Evolutionary conservation across 192 early-diverging fungal genomes (phyloP).

Genomic region (Phlyctochytrium bullatum): DNA sequence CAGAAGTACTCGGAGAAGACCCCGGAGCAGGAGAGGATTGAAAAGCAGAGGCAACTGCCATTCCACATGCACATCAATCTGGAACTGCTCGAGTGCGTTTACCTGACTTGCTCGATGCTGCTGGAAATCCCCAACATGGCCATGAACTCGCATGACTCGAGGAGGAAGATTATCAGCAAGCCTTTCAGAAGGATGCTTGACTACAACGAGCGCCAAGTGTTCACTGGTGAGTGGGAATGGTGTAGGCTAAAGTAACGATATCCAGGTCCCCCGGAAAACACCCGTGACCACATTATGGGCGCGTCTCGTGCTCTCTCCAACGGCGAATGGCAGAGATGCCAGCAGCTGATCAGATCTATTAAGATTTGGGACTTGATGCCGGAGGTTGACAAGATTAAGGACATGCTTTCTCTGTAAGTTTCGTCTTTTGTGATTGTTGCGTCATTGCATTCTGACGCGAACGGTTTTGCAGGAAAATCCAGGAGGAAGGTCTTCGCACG

Average conservation of each 20-base stretch:
- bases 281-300: conserved; percentile 97
- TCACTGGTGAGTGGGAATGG: conserved; percentile 58
- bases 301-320: conserved; percentile 86
- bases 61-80: conserved; percentile 99
- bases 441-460: background rate
- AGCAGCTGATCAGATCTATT: conserved; percentile 82
- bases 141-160: conserved; percentile 55
- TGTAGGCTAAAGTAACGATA: conserved; percentile 1
- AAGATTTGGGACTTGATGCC: conserved; percentile 97
- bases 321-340: conserved; percentile 91
- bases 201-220: conserved; percentile 94
- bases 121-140: conserved; percentile 98
- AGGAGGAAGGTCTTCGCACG: conserved; percentile 94
- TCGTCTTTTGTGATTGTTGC: background rate
- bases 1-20: conserved; percentile 79
- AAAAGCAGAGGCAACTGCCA: conserved; percentile 93
- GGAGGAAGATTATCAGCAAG: conserved; percentile 76
- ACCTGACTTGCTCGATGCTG: conserved; percentile 93
- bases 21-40: conserved; percentile 87
- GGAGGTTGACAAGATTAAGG: conserved; percentile 78
- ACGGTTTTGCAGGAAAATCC: conserved; percentile 67
- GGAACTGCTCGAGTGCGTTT: conserved; percentile 96
- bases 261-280: conserved; percentile 90
- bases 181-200: conserved; percentile 92
- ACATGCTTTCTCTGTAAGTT: conserved; percentile 69